A percentile compares a stretch with the other conserved stretches of the same genome.
Evolutionary conservation across 805 yeast genomes (phyloP).

Genomic region (Ascoidea asiatica): DNA sequence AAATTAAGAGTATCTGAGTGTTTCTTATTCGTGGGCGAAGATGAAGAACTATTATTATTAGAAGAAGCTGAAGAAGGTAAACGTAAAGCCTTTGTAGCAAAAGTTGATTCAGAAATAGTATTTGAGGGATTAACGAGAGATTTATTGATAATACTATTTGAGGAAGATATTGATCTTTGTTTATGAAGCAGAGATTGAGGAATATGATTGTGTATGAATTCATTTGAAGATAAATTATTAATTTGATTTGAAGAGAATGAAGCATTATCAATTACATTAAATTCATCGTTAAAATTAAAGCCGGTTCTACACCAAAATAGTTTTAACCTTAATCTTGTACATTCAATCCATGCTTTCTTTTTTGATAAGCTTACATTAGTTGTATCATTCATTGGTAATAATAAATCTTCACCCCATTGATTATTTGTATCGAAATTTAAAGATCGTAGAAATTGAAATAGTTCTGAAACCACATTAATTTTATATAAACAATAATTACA

Average conservation of each 20-base stretch:
- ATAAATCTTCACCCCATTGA: constrained; percentile 32
- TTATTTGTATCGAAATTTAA: constrained; percentile 28
- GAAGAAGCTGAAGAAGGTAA: too few relatives aligned
- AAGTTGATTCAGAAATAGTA: too few relatives aligned
- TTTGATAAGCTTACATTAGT: constrained; percentile 24
- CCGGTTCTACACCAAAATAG: constrained; percentile 81
- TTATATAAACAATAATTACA: constrained; percentile 75
- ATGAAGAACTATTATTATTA: not conserved
- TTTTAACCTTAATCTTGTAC: constrained; percentile 50
- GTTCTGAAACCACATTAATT: constrained; percentile 70
- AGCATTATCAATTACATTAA: constrained; percentile 19
- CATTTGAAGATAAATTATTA: too few relatives aligned
- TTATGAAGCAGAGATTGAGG: too few relatives aligned
- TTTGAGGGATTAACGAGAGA: too few relatives aligned
- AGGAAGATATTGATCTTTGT: not conserved
- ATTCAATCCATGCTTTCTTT: constrained; percentile 49
- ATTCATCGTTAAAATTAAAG: constrained; percentile 42
- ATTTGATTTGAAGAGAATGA: constrained; percentile 4
- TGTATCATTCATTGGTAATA: constrained; percentile 28
- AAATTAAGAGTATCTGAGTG: too few relatives aligned
- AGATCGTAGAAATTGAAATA: constrained; percentile 62
- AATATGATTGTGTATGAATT: too few relatives aligned
- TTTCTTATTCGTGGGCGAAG: too few relatives aligned
- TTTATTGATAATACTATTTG: not conserved
- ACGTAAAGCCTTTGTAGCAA: too few relatives aligned